Evolutionary conservation across 768 basidiomycete genomes (phyloP).

Genomic region (Leccinum variicolor): DNA sequence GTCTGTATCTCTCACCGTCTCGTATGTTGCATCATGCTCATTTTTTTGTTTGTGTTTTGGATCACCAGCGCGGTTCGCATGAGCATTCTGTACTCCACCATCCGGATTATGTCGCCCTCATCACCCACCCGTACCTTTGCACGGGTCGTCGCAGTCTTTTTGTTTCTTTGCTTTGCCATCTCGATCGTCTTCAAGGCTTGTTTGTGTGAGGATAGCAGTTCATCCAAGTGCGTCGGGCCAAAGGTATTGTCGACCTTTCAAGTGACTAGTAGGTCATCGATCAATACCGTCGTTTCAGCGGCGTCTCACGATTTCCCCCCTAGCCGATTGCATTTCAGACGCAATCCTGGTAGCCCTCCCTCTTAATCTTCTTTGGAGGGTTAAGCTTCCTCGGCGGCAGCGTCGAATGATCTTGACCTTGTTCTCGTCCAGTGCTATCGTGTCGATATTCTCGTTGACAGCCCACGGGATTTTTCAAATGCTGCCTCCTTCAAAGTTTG

Average conservation of each 20-base stretch:
- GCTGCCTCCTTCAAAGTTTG: neutral
- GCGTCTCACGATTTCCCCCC: neutral
- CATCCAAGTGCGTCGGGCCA: neutral
- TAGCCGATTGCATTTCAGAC: neutral
- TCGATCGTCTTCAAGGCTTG: neutral
- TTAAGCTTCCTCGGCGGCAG: slow-evolving; percentile 12
- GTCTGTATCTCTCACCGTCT: neutral
- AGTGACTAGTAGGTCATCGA: neutral
- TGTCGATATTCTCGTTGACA: slow-evolving; percentile 3
- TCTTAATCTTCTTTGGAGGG: slow-evolving; percentile 10
- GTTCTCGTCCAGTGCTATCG: slow-evolving; percentile 8
- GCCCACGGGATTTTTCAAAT: neutral
- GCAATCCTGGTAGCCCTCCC: neutral
- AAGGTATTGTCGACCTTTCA: neutral
- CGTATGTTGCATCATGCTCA: neutral
- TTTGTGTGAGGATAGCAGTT: neutral
- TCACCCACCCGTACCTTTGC: neutral
- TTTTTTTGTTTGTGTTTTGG: neutral
- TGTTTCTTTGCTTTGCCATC: neutral
- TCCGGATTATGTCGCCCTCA: neutral
- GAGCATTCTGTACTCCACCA: neutral
- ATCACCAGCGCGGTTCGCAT: neutral
- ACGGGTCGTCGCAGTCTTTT: neutral
- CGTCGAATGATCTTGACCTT: slow-evolving; percentile 17
- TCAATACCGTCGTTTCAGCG: neutral